These are phyloP conservation scores for Rhodocollybia butyracea DNA, from an alignment of 768 basidiomycete species.

Conservation along the genomic window DNA sequence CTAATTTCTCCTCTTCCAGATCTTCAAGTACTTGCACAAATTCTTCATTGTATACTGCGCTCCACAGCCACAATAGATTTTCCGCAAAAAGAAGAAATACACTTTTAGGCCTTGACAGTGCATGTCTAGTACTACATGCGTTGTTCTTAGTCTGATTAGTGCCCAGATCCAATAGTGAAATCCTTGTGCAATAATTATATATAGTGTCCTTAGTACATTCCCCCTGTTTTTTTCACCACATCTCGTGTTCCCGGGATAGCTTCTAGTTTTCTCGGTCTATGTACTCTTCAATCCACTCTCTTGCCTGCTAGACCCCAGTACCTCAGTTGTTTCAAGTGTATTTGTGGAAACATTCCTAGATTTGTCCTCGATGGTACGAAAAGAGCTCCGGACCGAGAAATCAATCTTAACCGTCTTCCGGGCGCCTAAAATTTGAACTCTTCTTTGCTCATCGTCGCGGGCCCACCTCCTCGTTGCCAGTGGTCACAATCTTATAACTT, in stretches of 20 bases:
- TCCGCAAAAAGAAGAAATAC: constrained; percentile 54
- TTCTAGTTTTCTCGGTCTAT: constrained; percentile 4
- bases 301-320: no score
- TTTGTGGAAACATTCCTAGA: no score
- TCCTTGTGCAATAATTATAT: constrained; percentile 75
- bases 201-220: constrained; percentile 78
- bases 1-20: constrained; percentile 34
- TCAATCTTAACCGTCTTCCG: no score
- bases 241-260: constrained; percentile 24
- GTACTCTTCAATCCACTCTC: background rate
- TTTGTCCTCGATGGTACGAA: no score
- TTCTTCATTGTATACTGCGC: constrained; percentile 47
- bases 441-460: no score
- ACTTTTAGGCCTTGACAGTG: constrained; percentile 69
- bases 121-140: constrained; percentile 26
- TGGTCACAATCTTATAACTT: no score
- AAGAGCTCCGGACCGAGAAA: no score
- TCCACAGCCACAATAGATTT: constrained; percentile 1
- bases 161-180: constrained; percentile 74
- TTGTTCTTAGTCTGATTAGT: constrained; percentile 8
- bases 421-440: no score
- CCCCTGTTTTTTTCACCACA: constrained; percentile 46
- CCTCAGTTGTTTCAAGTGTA: no score
- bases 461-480: no score
- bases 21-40: constrained; percentile 47